Evolutionary conservation across 2,329 filamentous ascomycete genomes (phyloP), one percentile per base, ranked within the genome.

Genomic region (Monilinia laxa): DNA sequence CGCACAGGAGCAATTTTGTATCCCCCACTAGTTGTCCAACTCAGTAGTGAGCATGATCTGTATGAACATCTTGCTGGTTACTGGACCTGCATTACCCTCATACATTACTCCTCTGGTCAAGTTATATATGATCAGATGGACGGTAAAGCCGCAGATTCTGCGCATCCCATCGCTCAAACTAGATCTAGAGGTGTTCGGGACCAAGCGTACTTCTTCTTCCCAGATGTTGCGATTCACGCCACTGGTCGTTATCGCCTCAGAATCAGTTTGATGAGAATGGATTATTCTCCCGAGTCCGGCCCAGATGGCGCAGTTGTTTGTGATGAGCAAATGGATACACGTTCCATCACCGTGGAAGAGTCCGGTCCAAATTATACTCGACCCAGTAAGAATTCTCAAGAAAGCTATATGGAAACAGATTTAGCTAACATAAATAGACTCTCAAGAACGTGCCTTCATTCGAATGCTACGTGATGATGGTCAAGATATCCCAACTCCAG

Each of bases 131-230:
- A 74, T 45, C 67, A 71, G 31, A 68, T 75, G 49, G 70, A 70
- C n/a, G 74, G 74, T 25, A 71, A 66, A 35, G 62, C 73, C 11
- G 68, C 71, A 28, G 75, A 76, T 62, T 75, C 71, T 35, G 73
- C 75, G 40, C 73, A 75, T 57, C 73, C 75, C 11, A 62, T 75
- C 38, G 68, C 71, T n/a, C 65, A 68, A 12, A 66, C 56, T 35
- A 52, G 53, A 40, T 65, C 66, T 9, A 55, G 66, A 25, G 45
- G 64, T 14, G 56, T 62, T 14, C 68, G 62, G 28, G 73, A 75
- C 47, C 69, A 69, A 47, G 73, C 71, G 1, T 75, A 76, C 65
- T 75, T 76, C 62, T 73, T 72, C 58, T 76, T 76, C 60, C 71
- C 73, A 16, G 70, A 75, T 67, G 67, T 76, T 35, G 67, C 70